Evolutionary conservation across 2,329 filamentous ascomycete genomes (phyloP).

Genomic region (Aspergillus felis): DNA sequence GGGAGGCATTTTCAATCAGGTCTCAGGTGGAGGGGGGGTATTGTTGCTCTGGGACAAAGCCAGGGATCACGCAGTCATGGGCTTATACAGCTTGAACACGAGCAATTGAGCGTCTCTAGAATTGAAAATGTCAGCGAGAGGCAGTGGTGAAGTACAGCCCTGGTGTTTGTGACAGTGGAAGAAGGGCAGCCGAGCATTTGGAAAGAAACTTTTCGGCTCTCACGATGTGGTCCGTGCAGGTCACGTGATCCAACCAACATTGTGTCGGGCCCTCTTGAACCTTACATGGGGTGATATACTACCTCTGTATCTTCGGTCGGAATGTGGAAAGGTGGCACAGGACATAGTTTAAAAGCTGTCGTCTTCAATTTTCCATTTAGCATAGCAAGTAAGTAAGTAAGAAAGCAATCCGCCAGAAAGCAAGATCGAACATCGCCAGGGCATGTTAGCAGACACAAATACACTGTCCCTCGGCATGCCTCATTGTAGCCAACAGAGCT

Average conservation of each 20-base stretch:
- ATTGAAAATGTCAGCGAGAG: constrained; percentile 1
- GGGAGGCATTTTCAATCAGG: constrained; percentile 33
- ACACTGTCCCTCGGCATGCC: background rate
- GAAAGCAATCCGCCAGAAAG: constrained; percentile 9
- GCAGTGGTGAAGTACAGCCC: constrained; percentile 6
- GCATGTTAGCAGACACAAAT: background rate
- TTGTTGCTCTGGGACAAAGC: background rate
- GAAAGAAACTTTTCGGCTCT: constrained; percentile 30
- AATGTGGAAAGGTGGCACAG: background rate
- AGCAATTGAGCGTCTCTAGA: constrained; percentile 12
- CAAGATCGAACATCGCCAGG: background rate
- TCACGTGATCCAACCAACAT: constrained; percentile 15
- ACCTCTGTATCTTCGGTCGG: too few relatives aligned
- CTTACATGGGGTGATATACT: background rate
- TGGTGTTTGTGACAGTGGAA: constrained; percentile 6
- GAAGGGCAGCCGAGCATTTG: constrained; percentile 3
- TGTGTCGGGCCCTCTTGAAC: background rate
- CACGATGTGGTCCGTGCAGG: constrained; percentile 11
- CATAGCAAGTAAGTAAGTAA: constrained; percentile 19
- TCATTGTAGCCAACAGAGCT: background rate
- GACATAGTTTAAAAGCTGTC: background rate
- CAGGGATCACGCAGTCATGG: background rate
- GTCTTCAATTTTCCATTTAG: background rate
- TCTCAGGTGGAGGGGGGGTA: background rate
- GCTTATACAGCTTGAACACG: background rate